Base-by-base conservation (phyloP, 208 protist genomes). In the Leishmania tropica region DNA sequence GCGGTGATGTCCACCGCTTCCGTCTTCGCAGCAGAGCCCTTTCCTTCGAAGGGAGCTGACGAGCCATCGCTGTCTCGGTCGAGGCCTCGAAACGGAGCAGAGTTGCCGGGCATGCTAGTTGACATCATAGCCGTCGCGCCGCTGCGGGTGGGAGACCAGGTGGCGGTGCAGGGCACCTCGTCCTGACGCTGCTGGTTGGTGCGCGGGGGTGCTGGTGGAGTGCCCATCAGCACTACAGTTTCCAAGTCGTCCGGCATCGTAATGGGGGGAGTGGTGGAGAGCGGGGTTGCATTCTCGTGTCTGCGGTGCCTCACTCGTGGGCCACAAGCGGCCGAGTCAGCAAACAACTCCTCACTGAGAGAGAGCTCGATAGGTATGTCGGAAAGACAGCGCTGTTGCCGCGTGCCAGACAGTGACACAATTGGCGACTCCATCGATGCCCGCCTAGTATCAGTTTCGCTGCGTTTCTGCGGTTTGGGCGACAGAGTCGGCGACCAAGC, bases 321-420 rank as follows among this genome's bases (percentile, higher is more conserved):
- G 56, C 28, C 42, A 10, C 21, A 42, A 56, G 54, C 70, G 11
- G 13, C 53, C 5, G 42, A 11, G 48, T 58, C 79, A 19, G 42
- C 42, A 48, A 53, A 21, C 21, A 83, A 45, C 42, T 81, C 83
- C 11, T 37, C 75, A 35, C 79, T 83, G 35, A 75, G 5, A n/a
- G 79, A 81, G 40, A 81, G 40, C 24, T 60, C 74, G 11, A 81
- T 40, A 40, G 76, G 58, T 35, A 21, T 80, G n/a, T 67, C n/a
- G 21, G 83, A 87, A 42, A 87, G 68, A 45, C 75, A 79, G n/a
- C 79, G 79, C 58, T 87, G 79, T 53, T 47, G 56, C 75, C 75
- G 28, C 53, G 40, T 19, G 7, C 75, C 48, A n/a, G 37, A 65
- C 35, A 51, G 56, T 17, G 75, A 67, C 37, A 78, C 24, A 21